Evolutionary conservation across 805 yeast species (phyloP).

Genomic region (Wickerhamiella shivajii): DNA sequence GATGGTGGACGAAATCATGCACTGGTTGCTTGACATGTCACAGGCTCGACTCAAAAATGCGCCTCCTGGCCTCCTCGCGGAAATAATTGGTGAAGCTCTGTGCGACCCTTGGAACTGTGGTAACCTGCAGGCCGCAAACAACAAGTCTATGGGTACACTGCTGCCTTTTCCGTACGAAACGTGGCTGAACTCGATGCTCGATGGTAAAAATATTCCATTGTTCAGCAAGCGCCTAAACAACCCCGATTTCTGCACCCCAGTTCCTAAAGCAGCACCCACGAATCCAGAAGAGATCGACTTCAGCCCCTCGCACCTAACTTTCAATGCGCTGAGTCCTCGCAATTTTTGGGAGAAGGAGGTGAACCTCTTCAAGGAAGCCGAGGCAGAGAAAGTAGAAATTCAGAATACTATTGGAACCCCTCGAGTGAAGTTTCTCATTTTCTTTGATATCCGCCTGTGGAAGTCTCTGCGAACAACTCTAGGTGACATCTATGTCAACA

Average conservation of each 20-base stretch:
- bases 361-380: background rate
- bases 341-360: background rate
- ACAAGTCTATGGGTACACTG: conserved; percentile 3
- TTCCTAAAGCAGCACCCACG: conserved; percentile 7
- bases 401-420: conserved; percentile 7
- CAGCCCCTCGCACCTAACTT: conserved; percentile 2
- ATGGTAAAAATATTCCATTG: conserved; percentile 4
- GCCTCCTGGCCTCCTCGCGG: conserved; percentile 33
- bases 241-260: background rate
- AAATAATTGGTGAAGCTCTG: conserved; percentile 40
- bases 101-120: conserved; percentile 52
- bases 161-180: background rate
- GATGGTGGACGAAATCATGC: conserved; percentile 55
- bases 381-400: background rate
- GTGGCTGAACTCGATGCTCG: conserved; percentile 5
- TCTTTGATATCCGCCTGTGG: conserved; percentile 62
- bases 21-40: conserved; percentile 50
- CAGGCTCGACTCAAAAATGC: conserved; percentile 30
- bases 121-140: conserved; percentile 4
- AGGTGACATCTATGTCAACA: conserved; percentile 50
- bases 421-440: conserved; percentile 43
- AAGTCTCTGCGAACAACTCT: conserved; percentile 41
- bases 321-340: background rate
- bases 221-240: background rate
- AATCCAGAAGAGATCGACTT: background rate